Percentiles rank a stretch among this genome's conserved stretches.
These are phyloP conservation scores for Ustanciosporium gigantosporum DNA, from an alignment of 1,284 basidiomycete genomes.

Conservation along the genomic window DNA sequence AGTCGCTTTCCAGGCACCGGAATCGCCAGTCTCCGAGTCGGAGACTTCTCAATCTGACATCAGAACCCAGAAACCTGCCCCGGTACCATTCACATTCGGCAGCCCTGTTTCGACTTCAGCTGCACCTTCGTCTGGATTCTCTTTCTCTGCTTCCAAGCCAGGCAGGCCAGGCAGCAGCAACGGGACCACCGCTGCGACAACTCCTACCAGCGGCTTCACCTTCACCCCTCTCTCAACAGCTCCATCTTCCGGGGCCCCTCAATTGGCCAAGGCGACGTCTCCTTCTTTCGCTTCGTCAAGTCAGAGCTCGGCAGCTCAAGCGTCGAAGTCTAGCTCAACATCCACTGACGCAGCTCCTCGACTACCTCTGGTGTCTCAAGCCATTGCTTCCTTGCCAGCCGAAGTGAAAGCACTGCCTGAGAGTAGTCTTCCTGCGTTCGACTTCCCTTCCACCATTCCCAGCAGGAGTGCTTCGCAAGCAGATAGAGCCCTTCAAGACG, in stretches of 20 bases:
- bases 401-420: neutral
- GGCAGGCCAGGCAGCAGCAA: no score
- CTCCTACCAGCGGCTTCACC: constrained; percentile 7
- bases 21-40: constrained; percentile 41
- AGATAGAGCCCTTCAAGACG: constrained; percentile 18
- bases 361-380: no score
- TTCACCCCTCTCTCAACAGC: constrained; percentile 14
- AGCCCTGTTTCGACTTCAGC: neutral
- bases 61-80: neutral
- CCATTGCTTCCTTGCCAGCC: no score
- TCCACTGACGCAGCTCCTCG: no score
- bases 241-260: constrained; percentile 2
- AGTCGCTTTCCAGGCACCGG: constrained; percentile 35
- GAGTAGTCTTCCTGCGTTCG: constrained; percentile 25
- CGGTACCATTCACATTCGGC: constrained; percentile 7
- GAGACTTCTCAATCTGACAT: constrained; percentile 12
- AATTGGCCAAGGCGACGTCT: no score
- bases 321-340: neutral
- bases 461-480: neutral
- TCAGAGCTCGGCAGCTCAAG: no score
- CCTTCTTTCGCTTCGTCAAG: constrained; percentile 20
- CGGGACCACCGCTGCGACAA: constrained; percentile 4
- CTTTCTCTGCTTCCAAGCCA: constrained; percentile 20
- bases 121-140: constrained; percentile 14
- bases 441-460: neutral